Base-by-base conservation (phyloP, 2,329 filamentous ascomycete species). In the Clonostachys solani region DNA sequence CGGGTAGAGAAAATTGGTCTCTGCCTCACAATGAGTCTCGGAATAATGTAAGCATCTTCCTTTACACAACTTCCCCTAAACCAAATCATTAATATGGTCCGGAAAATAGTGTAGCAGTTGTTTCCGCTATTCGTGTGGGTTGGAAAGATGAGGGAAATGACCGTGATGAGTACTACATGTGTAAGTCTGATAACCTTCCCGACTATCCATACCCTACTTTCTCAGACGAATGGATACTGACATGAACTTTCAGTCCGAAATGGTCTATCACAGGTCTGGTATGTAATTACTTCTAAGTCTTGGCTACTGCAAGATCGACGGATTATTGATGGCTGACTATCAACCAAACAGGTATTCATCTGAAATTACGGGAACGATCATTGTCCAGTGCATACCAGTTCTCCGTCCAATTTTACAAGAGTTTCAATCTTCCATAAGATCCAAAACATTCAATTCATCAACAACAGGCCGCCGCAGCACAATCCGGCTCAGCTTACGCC, bases 371-470 rank as follows among this genome's bases (percentile, higher is more conserved):
- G 74, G 75, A 46, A 78, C 75, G 23, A 76, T 79, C 52, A 77
- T 79, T 40, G 75, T 78, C 5, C 75, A 78, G 52, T 78, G 73
- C 49, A 71, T 79, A 4, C 75, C 75, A 3, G 69, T 79, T 15
- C 54, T 78, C 8, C 68, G 75, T 10, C 72, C 74, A 0, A 65
- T 78, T 17, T 51, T 78, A 10, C 23, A 29, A 6, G 23, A 29
- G 10, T 29, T 29, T 29, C 23, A 29, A 29, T 29, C 23, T 9
- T 29, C 23, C 23, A 29, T 29, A 29, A 29, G 23, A 29, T 29
- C 23, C 8, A 29, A 29, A 29, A 29, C 23, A 29, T 29, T 29
- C 23, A 29, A 29, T 29, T 29, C 23, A 29, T 29, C 23, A 29
- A 29, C 23, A 29, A 9, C 23, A 29, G 23, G 23, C 23, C 23